phyloP scores from a whole-genome alignment of 2,329 filamentous ascomycete species.

The Aspergillus caelatus region DNA sequence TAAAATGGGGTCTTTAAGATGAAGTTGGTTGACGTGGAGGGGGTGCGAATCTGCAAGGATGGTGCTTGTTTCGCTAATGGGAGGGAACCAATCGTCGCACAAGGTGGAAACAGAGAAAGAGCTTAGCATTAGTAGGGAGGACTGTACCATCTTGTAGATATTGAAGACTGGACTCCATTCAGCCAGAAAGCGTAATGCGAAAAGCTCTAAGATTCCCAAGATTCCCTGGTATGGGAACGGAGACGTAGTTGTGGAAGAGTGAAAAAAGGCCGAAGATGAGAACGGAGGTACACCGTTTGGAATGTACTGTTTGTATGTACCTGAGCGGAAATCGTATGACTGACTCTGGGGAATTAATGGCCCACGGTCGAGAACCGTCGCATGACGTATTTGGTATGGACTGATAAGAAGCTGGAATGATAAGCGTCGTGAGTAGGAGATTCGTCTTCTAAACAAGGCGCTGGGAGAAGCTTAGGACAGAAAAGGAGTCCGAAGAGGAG shows the following conservation, averaged over 20 bases:
- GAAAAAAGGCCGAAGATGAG: neutral
- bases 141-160: constrained; percentile 41
- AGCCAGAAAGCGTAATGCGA: constrained; percentile 13
- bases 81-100: neutral
- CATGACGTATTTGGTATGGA: constrained; percentile 1
- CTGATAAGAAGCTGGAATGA: constrained; percentile 1
- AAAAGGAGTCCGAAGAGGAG: neutral
- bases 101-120: neutral
- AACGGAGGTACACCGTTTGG: neutral
- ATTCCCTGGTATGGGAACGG: neutral
- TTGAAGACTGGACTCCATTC: constrained; percentile 29
- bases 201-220: neutral
- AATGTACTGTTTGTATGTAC: neutral
- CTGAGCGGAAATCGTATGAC: constrained; percentile 7
- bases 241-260: neutral
- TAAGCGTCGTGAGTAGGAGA: neutral
- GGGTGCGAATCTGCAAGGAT: constrained; percentile 1
- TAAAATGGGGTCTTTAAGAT: neutral
- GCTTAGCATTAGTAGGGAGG: neutral
- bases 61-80: neutral
- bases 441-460: too few relatives aligned
- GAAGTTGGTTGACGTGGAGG: neutral
- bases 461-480: constrained; percentile 4
- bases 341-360: constrained; percentile 2
- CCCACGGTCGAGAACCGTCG: neutral